These are phyloP conservation scores for Panicum virgatum DNA, from an alignment of 202 grass and related monocot genomes.

Conservation along the genomic window DNA sequence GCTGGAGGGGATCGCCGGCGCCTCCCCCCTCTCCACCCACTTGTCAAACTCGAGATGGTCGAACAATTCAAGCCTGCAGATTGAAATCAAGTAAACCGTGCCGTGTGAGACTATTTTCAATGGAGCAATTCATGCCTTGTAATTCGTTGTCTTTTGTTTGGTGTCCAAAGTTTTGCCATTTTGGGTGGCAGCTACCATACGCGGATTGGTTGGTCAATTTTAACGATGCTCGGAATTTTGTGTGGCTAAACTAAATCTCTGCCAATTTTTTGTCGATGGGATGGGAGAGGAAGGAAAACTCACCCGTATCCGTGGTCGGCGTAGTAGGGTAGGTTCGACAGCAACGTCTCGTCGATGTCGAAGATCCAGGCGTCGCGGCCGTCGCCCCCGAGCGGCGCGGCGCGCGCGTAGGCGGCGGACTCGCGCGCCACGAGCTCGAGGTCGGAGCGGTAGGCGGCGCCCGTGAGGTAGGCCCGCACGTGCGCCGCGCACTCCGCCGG, in stretches of 20 bases:
- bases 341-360: slow-evolving; percentile 86
- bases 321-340: slow-evolving; percentile 84
- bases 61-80: slow-evolving; percentile 52
- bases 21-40: slow-evolving; percentile 64
- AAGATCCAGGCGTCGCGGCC: slow-evolving; percentile 61
- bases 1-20: slow-evolving; percentile 65
- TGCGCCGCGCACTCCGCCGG: slow-evolving; percentile 52
- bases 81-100: background rate
- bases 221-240: background rate
- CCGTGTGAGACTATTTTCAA: background rate
- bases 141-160: background rate
- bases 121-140: background rate
- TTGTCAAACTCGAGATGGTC: slow-evolving; percentile 50
- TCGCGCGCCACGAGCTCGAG: too few species aligned
- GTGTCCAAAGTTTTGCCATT: background rate
- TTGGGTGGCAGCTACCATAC: background rate
- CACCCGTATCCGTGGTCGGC: slow-evolving; percentile 59
- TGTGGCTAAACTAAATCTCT: background rate
- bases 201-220: background rate
- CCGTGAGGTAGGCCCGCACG: slow-evolving; percentile 64
- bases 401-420: too few species aligned
- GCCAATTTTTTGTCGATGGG: background rate
- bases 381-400: too few species aligned
- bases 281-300: background rate
- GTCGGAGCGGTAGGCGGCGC: too few species aligned